Evolutionary conservation across 177 flowering plant genomes (phyloP), one percentile per base, ranked within the genome.

Genomic region (Vitis hybrid): DNA sequence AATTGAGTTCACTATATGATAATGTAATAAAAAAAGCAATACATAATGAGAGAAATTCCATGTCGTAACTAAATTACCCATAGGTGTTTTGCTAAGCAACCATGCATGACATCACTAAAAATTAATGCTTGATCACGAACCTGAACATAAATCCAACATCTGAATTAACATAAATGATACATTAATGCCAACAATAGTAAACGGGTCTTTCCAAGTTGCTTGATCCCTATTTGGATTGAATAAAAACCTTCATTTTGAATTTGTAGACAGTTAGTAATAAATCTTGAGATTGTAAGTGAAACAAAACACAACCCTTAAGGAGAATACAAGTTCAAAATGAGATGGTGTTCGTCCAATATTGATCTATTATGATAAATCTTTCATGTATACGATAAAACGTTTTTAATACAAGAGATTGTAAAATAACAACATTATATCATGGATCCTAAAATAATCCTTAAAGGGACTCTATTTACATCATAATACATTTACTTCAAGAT

Each of bases 161-260:
- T 85, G 94, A 70, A 87, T 91, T 83, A 95, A 76, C 99, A 95
- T 93, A 75, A 85, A 93, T 59, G 99, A 75, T 6, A 95, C 76
- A 67, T 95, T 95, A 61, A 95, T 88, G 73, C 99, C 99, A 63
- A 98, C 99, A 80, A 89, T 97, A 74, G 99, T 98, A 80, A 95
- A 93, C 13, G 97, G 95, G 62, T 95, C 91, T 76, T 95, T 98
- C 99, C 99, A 95, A 14, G 86, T 76, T 57, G 98, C 92, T 74
- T 98, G 81, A 32, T 84, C 71, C 21, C 98, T 98, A 6, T 74
- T 87, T 78, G 78, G 81, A 76, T 95, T 78, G 92, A 77, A 91
- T 91, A 80, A 89, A 84, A 83, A 77, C 87, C 98, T 95, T 90
- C 87, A 88, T 84, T 81, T 85, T 75, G 86, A 79, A 80, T 81